These are phyloP conservation scores for Aureobasidium sp. DNA, from an alignment of 2,329 filamentous ascomycete genomes.

Conservation along the genomic window DNA sequence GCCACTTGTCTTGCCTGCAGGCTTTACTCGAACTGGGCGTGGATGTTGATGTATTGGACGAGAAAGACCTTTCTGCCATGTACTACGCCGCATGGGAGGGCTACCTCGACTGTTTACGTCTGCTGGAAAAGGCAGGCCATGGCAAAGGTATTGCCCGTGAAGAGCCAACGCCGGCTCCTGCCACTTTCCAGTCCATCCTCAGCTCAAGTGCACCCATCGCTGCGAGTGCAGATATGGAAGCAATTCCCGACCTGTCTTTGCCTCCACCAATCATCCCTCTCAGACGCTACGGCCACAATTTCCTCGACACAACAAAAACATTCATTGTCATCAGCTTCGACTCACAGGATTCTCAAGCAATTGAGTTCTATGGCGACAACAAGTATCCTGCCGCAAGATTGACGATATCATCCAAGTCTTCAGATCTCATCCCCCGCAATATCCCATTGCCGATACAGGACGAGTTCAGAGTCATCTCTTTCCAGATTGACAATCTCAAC, in stretches of 20 bases:
- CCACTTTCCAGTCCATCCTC: slow-evolving; percentile 21
- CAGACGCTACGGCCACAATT: slow-evolving; percentile 93
- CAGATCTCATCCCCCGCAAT: slow-evolving; percentile 92
- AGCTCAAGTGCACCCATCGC: slow-evolving; percentile 31
- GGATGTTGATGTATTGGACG: slow-evolving; percentile 72
- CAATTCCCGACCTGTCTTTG: slow-evolving; percentile 83
- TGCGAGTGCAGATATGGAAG: slow-evolving; percentile 69
- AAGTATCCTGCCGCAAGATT: slow-evolving; percentile 92
- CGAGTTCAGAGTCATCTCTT: slow-evolving; percentile 85
- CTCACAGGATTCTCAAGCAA: slow-evolving; percentile 60
- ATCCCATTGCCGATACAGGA: slow-evolving; percentile 93
- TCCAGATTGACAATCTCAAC: slow-evolving; percentile 90
- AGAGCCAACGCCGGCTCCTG: slow-evolving; percentile 29
- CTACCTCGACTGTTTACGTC: slow-evolving; percentile 85
- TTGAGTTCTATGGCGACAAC: slow-evolving; percentile 93
- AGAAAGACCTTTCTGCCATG: slow-evolving; percentile 88
- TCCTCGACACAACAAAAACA: slow-evolving; percentile 85
- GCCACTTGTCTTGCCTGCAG: slow-evolving; percentile 80
- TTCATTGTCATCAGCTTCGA: slow-evolving; percentile 91
- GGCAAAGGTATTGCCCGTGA: slow-evolving; percentile 27
- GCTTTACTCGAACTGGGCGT: slow-evolving; percentile 72
- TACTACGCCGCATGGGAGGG: slow-evolving; percentile 99
- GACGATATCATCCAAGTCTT: slow-evolving; percentile 93
- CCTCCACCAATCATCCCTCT: slow-evolving; percentile 94
- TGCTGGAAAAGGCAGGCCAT: slow-evolving; percentile 55